Evolutionary conservation across 805 yeast species (phyloP).

Genomic region (Monosporozyma solicola): DNA sequence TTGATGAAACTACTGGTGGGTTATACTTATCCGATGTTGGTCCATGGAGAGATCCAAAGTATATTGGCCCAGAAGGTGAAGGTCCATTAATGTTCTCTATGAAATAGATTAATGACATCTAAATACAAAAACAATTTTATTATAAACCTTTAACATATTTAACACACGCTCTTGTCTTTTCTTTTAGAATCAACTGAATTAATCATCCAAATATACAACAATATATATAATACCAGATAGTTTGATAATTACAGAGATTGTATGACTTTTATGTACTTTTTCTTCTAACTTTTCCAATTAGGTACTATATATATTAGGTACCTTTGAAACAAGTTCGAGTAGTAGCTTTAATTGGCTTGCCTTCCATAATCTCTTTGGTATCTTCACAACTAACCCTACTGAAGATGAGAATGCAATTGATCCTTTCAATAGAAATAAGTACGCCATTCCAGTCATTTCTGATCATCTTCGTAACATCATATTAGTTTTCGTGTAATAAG

Average conservation of each 20-base stretch:
- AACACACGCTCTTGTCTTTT: neutral
- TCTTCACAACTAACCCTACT: slow-evolving; percentile 25
- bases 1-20: slow-evolving; percentile 63
- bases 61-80: slow-evolving; percentile 90
- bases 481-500: no score
- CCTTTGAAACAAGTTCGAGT: slow-evolving; percentile 20
- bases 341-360: slow-evolving; percentile 23
- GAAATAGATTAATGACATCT: slow-evolving; percentile 5
- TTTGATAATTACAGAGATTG: neutral
- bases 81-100: slow-evolving; percentile 55
- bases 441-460: no score
- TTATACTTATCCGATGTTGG: slow-evolving; percentile 84
- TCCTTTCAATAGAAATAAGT: no score
- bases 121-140: neutral
- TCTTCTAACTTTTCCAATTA: no score
- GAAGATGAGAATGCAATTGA: no score
- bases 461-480: no score
- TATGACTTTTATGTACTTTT: neutral
- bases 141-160: neutral
- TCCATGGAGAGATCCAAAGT: slow-evolving; percentile 92
- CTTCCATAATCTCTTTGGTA: slow-evolving; percentile 10
- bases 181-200: neutral
- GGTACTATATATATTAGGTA: no score
- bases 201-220: neutral
- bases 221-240: neutral